phyloP scores from a whole-genome alignment of 2,329 filamentous ascomycete species.

The Rutstroemia sydowiana region DNA sequence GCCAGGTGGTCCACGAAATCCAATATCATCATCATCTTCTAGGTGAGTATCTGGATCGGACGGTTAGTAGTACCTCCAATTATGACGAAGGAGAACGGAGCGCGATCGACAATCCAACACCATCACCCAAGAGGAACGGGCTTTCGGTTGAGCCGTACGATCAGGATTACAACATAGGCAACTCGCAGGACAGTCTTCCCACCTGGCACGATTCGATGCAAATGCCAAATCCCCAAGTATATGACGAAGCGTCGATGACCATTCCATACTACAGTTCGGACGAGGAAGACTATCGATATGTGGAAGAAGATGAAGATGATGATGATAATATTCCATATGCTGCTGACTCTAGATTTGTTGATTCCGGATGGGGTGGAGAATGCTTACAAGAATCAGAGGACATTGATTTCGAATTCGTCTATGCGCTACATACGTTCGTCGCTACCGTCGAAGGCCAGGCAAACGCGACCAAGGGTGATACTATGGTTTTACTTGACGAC shows the following conservation, averaged over 20 bases:
- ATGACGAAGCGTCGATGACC: conserved; percentile 17
- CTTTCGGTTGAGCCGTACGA: conserved; percentile 14
- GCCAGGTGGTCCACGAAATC: conserved; percentile 18
- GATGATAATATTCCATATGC: conserved; percentile 43
- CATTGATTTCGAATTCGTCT: conserved; percentile 99
- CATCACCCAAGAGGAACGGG: neutral
- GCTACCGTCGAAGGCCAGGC: conserved; percentile 97
- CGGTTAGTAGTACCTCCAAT: conserved; percentile 24
- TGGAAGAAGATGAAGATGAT: conserved; percentile 53
- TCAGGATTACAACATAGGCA: conserved; percentile 17
- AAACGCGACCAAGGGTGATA: conserved; percentile 96
- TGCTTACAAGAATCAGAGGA: conserved; percentile 95
- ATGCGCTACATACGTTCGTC: conserved; percentile 94
- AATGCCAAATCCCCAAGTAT: neutral
- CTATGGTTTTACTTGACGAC: conserved; percentile 95
- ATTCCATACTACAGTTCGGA: conserved; percentile 25
- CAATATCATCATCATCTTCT: conserved; percentile 39
- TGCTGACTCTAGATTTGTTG: conserved; percentile 56
- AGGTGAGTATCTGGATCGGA: conserved; percentile 39
- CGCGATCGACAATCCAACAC: conserved; percentile 2
- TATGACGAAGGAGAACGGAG: conserved; percentile 48
- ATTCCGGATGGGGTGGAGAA: conserved; percentile 67
- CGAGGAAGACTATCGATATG: conserved; percentile 17
- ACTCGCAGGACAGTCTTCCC: conserved; percentile 15
- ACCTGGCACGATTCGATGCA: neutral